Conservation (phyloP, 306 rosid species). For the Vigna hirtella region DNA sequence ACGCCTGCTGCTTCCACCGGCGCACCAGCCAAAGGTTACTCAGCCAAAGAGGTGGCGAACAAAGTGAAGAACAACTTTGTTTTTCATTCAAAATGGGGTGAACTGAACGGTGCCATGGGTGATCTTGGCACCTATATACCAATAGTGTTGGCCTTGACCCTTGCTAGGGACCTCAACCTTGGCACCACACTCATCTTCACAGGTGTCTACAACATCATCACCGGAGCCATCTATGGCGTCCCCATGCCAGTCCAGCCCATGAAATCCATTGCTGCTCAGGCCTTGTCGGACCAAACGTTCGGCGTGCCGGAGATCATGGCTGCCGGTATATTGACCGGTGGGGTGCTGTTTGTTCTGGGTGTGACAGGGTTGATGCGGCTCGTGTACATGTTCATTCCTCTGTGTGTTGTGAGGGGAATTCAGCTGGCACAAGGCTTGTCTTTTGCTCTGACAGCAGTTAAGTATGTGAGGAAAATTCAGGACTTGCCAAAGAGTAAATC, state of each 20-base stretch:
- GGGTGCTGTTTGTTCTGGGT: conserved; percentile 29
- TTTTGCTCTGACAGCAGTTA: conserved; percentile 43
- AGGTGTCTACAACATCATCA: conserved; percentile 43
- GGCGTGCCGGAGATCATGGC: conserved; percentile 44
- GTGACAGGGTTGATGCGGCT: conserved; percentile 44
- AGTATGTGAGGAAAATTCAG: conserved; percentile 39
- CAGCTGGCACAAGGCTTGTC: conserved; percentile 49
- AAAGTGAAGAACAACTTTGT: conserved; percentile 29
- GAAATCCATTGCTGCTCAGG: conserved; percentile 44
- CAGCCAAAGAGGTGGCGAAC: conserved; percentile 23
- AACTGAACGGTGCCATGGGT: conserved; percentile 49
- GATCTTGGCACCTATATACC: conserved; percentile 49
- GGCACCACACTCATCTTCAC: conserved; percentile 39
- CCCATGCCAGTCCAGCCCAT: conserved; percentile 53
- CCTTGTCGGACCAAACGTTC: conserved; percentile 36
- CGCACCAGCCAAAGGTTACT: background rate
- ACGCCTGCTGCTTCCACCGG: background rate
- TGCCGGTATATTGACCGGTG: conserved; percentile 41
- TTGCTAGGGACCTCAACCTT: conserved; percentile 44
- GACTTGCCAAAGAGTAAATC: conserved; percentile 44
- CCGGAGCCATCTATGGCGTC: conserved; percentile 43
- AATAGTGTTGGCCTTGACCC: conserved; percentile 39
- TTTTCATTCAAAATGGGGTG: conserved; percentile 47
- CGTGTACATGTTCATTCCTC: conserved; percentile 42
- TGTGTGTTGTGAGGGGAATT: conserved; percentile 48